These are phyloP conservation scores for Yamadazyma tumulicola DNA, from an alignment of 805 yeast species.

Conservation along the genomic window DNA sequence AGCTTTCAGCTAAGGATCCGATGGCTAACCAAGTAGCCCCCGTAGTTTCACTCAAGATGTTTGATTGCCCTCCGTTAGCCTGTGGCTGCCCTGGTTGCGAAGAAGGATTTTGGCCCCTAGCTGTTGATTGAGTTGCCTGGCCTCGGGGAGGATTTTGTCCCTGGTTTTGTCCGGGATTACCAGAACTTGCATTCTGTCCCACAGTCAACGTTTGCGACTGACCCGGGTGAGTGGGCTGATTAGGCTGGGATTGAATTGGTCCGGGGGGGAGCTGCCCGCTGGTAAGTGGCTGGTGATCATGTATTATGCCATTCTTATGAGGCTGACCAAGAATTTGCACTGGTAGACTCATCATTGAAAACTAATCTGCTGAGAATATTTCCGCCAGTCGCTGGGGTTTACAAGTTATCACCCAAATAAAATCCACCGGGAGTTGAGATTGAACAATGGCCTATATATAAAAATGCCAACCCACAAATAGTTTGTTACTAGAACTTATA, in stretches of 20 bases:
- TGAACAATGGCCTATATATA: no score
- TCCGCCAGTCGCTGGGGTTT: no score
- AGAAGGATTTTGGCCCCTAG: not conserved
- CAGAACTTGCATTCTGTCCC: constrained; percentile 8
- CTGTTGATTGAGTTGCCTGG: not conserved
- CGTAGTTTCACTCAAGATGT: constrained; percentile 47
- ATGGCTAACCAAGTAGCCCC: constrained; percentile 86
- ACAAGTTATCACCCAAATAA: no score
- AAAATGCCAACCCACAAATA: no score
- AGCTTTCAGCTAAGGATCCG: constrained; percentile 83
- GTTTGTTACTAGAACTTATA: no score
- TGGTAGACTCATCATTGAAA: constrained; percentile 17
- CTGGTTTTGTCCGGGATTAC: constrained; percentile 10
- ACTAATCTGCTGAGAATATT: not conserved
- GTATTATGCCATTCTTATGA: constrained; percentile 10
- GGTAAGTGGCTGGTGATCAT: constrained; percentile 9
- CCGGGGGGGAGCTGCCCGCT: no score
- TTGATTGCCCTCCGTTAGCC: no score
- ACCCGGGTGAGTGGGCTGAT: no score
- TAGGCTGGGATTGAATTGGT: no score
- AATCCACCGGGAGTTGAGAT: no score
- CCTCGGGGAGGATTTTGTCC: not conserved
- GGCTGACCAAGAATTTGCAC: constrained; percentile 17
- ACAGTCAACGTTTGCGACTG: no score
- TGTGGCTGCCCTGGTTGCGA: not conserved